Evolutionary conservation across 2,329 filamentous ascomycete species (phyloP).

Genomic region (Paraphoma sp.): DNA sequence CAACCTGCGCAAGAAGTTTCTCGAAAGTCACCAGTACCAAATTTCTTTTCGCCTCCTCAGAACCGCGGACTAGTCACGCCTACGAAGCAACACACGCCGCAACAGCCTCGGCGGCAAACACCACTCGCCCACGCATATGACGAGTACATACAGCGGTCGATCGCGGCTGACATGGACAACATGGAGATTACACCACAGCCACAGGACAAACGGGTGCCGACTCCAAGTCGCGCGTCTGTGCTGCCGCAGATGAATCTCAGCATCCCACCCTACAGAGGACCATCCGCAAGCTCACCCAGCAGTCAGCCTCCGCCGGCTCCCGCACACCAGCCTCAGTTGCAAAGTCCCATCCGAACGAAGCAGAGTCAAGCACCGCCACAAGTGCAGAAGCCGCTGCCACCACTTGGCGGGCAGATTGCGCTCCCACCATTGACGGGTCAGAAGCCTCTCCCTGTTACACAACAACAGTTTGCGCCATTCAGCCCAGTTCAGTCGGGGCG

Average conservation of each 20-base stretch:
- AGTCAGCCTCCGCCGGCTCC: constrained; percentile 22
- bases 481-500: constrained; percentile 16
- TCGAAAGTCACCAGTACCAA: constrained; percentile 41
- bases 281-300: constrained; percentile 18
- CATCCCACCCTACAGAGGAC: constrained; percentile 43
- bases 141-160: constrained; percentile 57
- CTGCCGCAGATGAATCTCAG: constrained; percentile 41
- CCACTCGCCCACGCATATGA: constrained; percentile 48
- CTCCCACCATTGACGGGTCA: constrained; percentile 33
- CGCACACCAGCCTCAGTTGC: constrained; percentile 23
- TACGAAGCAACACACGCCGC: constrained; percentile 41
- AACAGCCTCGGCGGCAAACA: constrained; percentile 40
- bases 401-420: constrained; percentile 29
- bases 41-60: constrained; percentile 38
- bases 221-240: constrained; percentile 42
- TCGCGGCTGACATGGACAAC: constrained; percentile 49
- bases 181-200: constrained; percentile 42
- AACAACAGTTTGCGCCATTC: constrained; percentile 30
- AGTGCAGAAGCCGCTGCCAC: constrained; percentile 25
- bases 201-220: constrained; percentile 34
- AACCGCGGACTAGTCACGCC: constrained; percentile 38
- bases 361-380: constrained; percentile 15
- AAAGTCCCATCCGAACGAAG: constrained; percentile 26
- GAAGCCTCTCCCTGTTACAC: constrained; percentile 32
- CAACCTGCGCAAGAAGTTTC: constrained; percentile 32